A percentile compares a stretch with the other conserved stretches of the same genome.
These are phyloP conservation scores for Chrysanthemum makinoi DNA, from an alignment of 129 eudicot genomes.

Conservation along the genomic window DNA sequence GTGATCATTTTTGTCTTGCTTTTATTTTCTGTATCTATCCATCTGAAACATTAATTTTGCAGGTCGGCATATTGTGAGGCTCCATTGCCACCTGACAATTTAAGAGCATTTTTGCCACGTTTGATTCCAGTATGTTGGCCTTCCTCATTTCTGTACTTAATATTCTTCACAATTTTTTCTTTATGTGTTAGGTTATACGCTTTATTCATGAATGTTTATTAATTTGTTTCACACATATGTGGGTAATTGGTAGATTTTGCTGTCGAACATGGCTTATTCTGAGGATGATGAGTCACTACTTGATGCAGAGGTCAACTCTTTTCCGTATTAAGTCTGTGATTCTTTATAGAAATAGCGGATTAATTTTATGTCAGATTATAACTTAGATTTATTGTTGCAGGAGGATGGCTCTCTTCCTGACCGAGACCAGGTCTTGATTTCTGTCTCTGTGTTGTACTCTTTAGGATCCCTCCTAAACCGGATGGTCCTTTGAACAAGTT, in stretches of 20 bases:
- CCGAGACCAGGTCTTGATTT: conserved; percentile 77
- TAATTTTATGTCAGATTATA: conserved; percentile 6
- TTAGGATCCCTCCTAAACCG: conserved; percentile 9
- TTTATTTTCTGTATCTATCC: neutral
- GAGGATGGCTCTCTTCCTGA: conserved; percentile 97
- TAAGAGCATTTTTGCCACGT: conserved; percentile 79
- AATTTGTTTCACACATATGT: conserved; percentile 3
- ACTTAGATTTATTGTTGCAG: conserved; percentile 45
- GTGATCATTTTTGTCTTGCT: neutral
- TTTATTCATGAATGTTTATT: conserved; percentile 2
- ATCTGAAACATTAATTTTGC: conserved; percentile 20
- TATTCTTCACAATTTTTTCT: neutral
- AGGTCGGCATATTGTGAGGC: conserved; percentile 99
- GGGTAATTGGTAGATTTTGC: conserved; percentile 54
- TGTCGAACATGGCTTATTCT: conserved; percentile 90
- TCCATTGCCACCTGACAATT: conserved; percentile 83
- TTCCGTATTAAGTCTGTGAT: neutral
- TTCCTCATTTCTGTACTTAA: conserved; percentile 1
- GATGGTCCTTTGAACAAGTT: conserved; percentile 16
- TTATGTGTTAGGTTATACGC: neutral
- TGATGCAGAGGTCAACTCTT: conserved; percentile 75
- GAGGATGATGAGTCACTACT: conserved; percentile 92
- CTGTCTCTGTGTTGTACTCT: conserved; percentile 21
- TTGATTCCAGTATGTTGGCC: conserved; percentile 76
- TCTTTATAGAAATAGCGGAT: no score